Percentiles rank a stretch among this genome's conserved stretches.
These are phyloP conservation scores for Arabidopsis arenosa DNA, from an alignment of 345 rosid genomes.

Conservation along the genomic window DNA sequence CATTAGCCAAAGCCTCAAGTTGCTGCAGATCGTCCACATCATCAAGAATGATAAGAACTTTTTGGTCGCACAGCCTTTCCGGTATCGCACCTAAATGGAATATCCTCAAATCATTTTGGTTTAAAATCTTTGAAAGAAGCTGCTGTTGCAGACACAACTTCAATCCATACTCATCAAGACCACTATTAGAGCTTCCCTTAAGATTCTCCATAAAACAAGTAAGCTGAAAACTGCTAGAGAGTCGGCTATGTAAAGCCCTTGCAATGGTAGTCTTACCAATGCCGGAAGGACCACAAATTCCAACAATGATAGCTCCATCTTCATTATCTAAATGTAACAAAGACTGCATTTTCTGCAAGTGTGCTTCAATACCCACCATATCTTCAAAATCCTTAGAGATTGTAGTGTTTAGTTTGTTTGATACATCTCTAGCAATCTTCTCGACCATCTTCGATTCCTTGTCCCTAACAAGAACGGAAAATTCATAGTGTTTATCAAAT, in stretches of 20 bases:
- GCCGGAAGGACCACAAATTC: background rate
- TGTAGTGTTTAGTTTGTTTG: background rate
- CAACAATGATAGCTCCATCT: background rate
- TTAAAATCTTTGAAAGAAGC: slow-evolving; percentile 1
- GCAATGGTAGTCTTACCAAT: slow-evolving; percentile 30
- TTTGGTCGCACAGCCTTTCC: background rate
- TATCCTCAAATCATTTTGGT: background rate
- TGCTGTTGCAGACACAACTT: slow-evolving; percentile 1
- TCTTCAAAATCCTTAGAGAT: background rate
- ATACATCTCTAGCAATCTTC: background rate
- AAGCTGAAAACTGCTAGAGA: background rate
- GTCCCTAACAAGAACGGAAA: background rate
- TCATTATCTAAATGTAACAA: slow-evolving; percentile 13
- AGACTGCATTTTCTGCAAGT: background rate
- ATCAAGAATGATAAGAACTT: slow-evolving; percentile 32
- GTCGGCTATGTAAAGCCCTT: background rate
- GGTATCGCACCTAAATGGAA: background rate
- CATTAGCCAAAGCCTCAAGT: background rate
- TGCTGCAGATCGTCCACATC: background rate
- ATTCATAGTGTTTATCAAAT: background rate
- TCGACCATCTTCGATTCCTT: background rate
- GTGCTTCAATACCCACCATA: slow-evolving; percentile 1
- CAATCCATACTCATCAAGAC: background rate
- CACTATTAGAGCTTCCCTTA: background rate
- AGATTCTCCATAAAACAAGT: slow-evolving; percentile 26